Percentiles rank a stretch among this genome's conserved stretches.
phyloP scores from a whole-genome alignment of 139 green algal genomes.

The Coelastrella sp. region DNA sequence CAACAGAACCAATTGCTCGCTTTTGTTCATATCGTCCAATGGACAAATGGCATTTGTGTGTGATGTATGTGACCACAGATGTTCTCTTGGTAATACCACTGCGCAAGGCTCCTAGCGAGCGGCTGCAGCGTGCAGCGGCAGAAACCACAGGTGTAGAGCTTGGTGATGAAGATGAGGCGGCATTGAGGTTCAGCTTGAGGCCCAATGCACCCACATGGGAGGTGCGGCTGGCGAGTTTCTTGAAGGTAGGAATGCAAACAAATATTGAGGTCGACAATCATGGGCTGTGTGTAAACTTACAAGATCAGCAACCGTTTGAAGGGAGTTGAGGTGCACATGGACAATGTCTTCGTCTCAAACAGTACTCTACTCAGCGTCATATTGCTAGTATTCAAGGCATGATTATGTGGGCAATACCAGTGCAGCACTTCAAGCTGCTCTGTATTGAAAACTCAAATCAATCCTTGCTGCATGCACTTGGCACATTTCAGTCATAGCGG shows the following conservation, averaged over 20 bases:
- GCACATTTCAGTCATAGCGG: too few species aligned
- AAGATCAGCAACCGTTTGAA: background rate
- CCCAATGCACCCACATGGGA: slow-evolving; percentile 24
- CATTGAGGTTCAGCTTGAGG: slow-evolving; percentile 24
- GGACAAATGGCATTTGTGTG: background rate
- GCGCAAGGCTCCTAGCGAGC: slow-evolving; percentile 33
- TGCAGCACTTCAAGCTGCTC: too few species aligned
- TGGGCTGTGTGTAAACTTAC: background rate
- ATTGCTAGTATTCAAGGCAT: too few species aligned
- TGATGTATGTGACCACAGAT: slow-evolving; percentile 13
- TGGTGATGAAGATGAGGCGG: slow-evolving; percentile 26
- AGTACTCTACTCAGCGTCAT: too few species aligned
- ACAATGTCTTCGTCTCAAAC: background rate
- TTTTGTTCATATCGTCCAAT: background rate
- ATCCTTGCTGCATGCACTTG: too few species aligned
- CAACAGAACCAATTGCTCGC: background rate
- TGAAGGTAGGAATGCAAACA: slow-evolving; percentile 14
- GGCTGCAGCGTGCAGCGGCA: slow-evolving; percentile 25
- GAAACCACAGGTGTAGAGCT: slow-evolving; percentile 33
- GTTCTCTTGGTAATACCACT: slow-evolving; percentile 38
- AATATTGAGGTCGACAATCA: background rate
- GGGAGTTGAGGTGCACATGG: background rate
- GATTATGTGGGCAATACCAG: too few species aligned
- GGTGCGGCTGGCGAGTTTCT: slow-evolving; percentile 19
- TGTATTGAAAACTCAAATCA: too few species aligned